These are phyloP conservation scores for Fagus sylvatica DNA, from an alignment of 306 rosid genomes.

Conservation along the genomic window DNA sequence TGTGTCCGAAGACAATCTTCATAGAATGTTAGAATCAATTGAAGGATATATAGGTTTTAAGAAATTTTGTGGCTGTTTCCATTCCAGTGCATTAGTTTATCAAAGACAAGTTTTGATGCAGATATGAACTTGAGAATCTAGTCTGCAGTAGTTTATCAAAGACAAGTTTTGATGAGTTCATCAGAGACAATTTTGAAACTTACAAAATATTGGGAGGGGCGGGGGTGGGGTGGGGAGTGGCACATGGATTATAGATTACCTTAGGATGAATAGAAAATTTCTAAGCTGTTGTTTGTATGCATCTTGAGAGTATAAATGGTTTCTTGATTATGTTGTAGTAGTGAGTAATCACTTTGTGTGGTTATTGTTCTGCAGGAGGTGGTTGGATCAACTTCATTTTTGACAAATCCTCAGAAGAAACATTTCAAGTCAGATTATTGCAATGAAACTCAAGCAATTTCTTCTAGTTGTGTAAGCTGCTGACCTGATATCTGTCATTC, in stretches of 20 bases:
- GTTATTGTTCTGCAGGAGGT: constrained; percentile 25
- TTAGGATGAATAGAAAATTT: background rate
- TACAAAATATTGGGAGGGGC: too few relatives aligned
- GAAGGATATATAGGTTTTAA: background rate
- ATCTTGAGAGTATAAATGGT: background rate
- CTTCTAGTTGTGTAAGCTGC: constrained; percentile 49
- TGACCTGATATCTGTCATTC: background rate
- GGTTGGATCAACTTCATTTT: constrained; percentile 26
- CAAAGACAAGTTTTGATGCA: too few relatives aligned
- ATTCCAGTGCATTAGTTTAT: too few relatives aligned
- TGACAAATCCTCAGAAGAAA: constrained; percentile 25
- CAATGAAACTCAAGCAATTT: constrained; percentile 23
- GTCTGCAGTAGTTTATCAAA: too few relatives aligned
- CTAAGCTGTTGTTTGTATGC: background rate
- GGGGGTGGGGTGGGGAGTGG: background rate
- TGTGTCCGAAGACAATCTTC: background rate
- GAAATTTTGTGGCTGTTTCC: too few relatives aligned
- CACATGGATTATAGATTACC: background rate
- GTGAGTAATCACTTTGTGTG: background rate
- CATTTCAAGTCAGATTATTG: constrained; percentile 15
- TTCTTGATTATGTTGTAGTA: constrained; percentile 5
- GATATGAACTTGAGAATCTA: too few relatives aligned
- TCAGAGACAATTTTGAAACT: too few relatives aligned
- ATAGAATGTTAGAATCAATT: constrained; percentile 4
- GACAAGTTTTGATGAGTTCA: too few relatives aligned